Evolutionary conservation across 1,284 basidiomycete species (phyloP).

Genomic region (Naganishia sp.): DNA sequence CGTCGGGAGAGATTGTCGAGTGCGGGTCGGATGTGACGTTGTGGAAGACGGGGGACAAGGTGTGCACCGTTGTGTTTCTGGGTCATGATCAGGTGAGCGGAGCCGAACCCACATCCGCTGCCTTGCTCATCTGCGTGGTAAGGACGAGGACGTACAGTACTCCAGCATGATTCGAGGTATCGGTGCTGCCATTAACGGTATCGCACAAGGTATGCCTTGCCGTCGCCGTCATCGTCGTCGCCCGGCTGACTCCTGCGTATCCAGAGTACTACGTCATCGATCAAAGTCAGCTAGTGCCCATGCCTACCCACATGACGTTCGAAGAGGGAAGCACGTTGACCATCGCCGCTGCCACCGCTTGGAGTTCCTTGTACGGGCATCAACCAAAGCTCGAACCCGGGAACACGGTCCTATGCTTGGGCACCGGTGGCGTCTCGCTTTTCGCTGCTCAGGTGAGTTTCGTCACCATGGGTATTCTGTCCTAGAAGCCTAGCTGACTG

Average conservation of each 20-base stretch:
- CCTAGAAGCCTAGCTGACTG: too few species aligned
- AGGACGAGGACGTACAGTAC: constrained; percentile 47
- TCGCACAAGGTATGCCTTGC: constrained; percentile 36
- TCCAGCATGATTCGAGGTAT: constrained; percentile 45
- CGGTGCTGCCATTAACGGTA: constrained; percentile 53
- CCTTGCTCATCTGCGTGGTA: background rate
- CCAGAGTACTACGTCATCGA: constrained; percentile 28
- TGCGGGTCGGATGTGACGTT: constrained; percentile 47
- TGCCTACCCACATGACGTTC: constrained; percentile 50
- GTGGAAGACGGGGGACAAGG: constrained; percentile 52
- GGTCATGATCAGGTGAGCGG: constrained; percentile 45
- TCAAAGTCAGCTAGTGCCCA: constrained; percentile 39
- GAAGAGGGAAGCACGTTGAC: constrained; percentile 52
- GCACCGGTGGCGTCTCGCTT: constrained; percentile 56
- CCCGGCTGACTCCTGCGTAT: background rate
- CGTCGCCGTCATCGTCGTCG: background rate
- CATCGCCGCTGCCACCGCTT: constrained; percentile 53
- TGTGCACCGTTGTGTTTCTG: constrained; percentile 44
- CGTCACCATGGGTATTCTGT: background rate
- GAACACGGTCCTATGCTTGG: constrained; percentile 53
- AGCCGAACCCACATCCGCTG: background rate
- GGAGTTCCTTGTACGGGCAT: constrained; percentile 53
- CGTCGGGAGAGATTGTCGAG: constrained; percentile 51
- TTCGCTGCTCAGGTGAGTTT: constrained; percentile 48
- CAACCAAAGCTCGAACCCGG: constrained; percentile 50